Evolutionary conservation across 192 early-diverging fungal species (phyloP).

Genomic region (Fimicolochytrium jonesii): DNA sequence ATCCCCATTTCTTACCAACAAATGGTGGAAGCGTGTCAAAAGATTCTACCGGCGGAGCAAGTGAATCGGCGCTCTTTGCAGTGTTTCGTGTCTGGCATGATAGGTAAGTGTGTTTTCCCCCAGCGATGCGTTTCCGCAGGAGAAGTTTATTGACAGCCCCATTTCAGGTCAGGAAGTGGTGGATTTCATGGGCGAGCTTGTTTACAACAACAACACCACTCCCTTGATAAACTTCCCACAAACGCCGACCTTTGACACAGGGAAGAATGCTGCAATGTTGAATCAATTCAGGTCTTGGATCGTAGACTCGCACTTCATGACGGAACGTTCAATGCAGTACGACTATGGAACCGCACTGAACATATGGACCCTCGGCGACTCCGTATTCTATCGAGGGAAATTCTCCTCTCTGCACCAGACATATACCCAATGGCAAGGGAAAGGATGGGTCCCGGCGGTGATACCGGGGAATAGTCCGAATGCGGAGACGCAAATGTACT

Average conservation of each 20-base stretch:
- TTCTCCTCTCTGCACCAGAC: not conserved
- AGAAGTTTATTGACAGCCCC: not conserved
- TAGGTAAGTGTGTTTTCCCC: not conserved
- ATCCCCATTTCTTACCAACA: slow-evolving; percentile 1
- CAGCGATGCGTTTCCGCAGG: not conserved
- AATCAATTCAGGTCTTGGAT: slow-evolving; percentile 3
- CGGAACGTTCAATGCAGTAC: not conserved
- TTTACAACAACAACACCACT: not conserved
- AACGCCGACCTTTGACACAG: slow-evolving; percentile 6
- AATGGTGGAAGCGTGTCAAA: slow-evolving; percentile 9
- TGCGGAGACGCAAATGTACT: not conserved
- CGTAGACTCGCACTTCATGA: not conserved
- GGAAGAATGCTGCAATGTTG: not conserved
- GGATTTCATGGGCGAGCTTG: slow-evolving; percentile 8
- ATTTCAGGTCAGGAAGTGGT: slow-evolving; percentile 6
- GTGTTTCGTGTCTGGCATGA: slow-evolving; percentile 17
- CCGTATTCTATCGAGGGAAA: slow-evolving; percentile 18
- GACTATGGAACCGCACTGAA: not conserved
- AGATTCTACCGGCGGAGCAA: not conserved
- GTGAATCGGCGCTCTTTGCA: slow-evolving; percentile 13
- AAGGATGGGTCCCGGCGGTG: not conserved
- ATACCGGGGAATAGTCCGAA: slow-evolving; percentile 7
- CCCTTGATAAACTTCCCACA: slow-evolving; percentile 13
- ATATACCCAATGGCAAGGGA: not conserved
- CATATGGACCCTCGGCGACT: slow-evolving; percentile 4